Base-by-base conservation (phyloP, 2,329 filamentous ascomycete species). In the Hirsutella thompsonii region DNA sequence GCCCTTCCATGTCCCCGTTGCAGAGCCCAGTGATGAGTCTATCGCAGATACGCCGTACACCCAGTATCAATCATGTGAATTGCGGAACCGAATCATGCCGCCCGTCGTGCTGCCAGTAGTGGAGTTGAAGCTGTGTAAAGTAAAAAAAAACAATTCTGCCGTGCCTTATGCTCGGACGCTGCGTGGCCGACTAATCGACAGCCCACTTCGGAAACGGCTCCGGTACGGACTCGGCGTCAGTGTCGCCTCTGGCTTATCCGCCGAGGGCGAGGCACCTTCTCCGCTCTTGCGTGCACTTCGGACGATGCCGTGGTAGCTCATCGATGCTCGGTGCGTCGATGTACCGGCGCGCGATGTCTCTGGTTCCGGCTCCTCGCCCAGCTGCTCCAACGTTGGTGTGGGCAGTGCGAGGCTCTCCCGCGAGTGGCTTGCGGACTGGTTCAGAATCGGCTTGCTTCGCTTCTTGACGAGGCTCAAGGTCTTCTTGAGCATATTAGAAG, bases 401-500 rank as follows among this genome's bases (percentile, higher is more conserved):
- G 45, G 44, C 41, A 48, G 23, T 41, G 53, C 44, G 38, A 64
- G 47, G 43, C 51, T 58, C 34, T 65, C 61, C 16, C 54, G 55
- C 8, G 61, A 58, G 30, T 52, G 50, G n/a, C 52, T 52, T 26
- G 59, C 59, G 36, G 59, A 53, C 11, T 55, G 47, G 47, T 58
- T 63, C 46, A 77, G 60, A 20, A 61, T 60, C 8, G 69, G 68
- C 41, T 64, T 64, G 60, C 72, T 77, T 47, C 69, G 66, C 64
- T 74, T 75, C 52, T 67, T 65, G 38, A 68, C 68, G 23, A 78
- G 59, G 49, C 65, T 74, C 35, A 77, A 57, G 3, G 72, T 72
- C 49, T 70, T 67, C 52, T 68, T 72, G 46, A 76, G 64, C 42
- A 76, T 60, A 26, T 59, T 58, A 1, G 66, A 66, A 2, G 68